A percentile compares a stretch with the other conserved stretches of the same genome.
These are phyloP conservation scores for Corchorus olitorius DNA, from an alignment of 345 rosid species.

Conservation along the genomic window DNA sequence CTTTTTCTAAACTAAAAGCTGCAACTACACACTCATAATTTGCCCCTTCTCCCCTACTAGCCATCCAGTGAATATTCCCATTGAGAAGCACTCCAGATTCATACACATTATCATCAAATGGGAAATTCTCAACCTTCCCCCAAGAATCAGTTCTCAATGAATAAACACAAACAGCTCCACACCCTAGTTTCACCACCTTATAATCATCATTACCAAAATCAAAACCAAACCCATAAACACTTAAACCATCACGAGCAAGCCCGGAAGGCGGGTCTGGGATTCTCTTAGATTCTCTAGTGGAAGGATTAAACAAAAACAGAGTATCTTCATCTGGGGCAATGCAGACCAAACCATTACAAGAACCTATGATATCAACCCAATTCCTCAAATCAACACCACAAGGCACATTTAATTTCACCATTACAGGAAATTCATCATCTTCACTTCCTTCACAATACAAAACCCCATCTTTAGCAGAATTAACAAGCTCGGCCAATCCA, in stretches of 20 bases:
- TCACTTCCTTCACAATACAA: slow-evolving; percentile 25
- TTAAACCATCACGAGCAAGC: neutral
- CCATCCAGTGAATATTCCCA: slow-evolving; percentile 44
- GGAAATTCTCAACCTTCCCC: slow-evolving; percentile 26
- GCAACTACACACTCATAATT: slow-evolving; percentile 18
- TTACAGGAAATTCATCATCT: slow-evolving; percentile 35
- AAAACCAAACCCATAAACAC: slow-evolving; percentile 41
- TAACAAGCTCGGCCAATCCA: slow-evolving; percentile 20
- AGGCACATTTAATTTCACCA: slow-evolving; percentile 28
- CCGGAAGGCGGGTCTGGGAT: slow-evolving; percentile 18
- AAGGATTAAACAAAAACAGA: slow-evolving; percentile 49
- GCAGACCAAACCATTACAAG: slow-evolving; percentile 50
- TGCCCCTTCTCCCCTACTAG: neutral
- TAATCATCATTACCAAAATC: slow-evolving; percentile 38
- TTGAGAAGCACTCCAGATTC: slow-evolving; percentile 35
- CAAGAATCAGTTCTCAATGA: slow-evolving; percentile 39
- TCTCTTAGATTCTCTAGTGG: slow-evolving; percentile 45
- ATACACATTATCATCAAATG: slow-evolving; percentile 24
- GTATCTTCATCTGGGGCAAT: slow-evolving; percentile 32
- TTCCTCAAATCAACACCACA: slow-evolving; percentile 13
- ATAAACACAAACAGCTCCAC: slow-evolving; percentile 31
- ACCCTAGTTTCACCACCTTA: slow-evolving; percentile 30
- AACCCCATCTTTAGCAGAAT: slow-evolving; percentile 20
- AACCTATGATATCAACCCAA: slow-evolving; percentile 37
- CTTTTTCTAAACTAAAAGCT: slow-evolving; percentile 38